Conservation (phyloP, 768 basidiomycete species). For the Phallus indusiatus region DNA sequence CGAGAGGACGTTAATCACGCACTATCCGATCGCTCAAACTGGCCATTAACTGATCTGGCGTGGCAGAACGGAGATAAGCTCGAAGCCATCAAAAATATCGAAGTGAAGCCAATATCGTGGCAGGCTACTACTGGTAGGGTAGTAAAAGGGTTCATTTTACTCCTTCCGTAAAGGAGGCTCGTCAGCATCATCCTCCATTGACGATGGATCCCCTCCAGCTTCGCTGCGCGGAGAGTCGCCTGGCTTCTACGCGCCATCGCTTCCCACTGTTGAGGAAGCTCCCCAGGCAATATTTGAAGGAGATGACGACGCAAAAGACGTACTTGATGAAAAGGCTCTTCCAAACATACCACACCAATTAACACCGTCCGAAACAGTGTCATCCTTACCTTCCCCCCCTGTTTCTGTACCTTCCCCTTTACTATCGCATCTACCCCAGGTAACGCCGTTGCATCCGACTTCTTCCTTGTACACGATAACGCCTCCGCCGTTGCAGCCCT, state of each 20-base stretch:
- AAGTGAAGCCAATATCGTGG: neutral
- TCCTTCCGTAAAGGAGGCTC: conserved; percentile 30
- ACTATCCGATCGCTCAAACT: neutral
- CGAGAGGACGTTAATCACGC: no score
- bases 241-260: conserved; percentile 1
- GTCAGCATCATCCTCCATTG: conserved; percentile 12
- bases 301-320: neutral
- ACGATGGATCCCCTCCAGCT: conserved; percentile 10
- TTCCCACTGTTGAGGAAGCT: conserved; percentile 6
- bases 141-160: conserved; percentile 40
- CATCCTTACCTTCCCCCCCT: conserved; percentile 6
- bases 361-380: conserved; percentile 13
- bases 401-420: conserved; percentile 12
- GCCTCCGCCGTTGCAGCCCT: conserved; percentile 3
- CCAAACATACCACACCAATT: conserved; percentile 12
- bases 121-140: conserved; percentile 16
- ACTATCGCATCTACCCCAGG: conserved; percentile 14
- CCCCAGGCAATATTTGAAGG: neutral
- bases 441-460: conserved; percentile 13
- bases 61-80: neutral
- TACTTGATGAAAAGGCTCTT: conserved; percentile 12
- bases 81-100: neutral
- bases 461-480: conserved; percentile 8
- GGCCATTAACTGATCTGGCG: neutral
- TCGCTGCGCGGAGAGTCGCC: conserved; percentile 2